Percentiles rank a stretch among this genome's conserved stretches.
Conservation (phyloP, 208 protist species). For the Zelonia costaricensis region DNA sequence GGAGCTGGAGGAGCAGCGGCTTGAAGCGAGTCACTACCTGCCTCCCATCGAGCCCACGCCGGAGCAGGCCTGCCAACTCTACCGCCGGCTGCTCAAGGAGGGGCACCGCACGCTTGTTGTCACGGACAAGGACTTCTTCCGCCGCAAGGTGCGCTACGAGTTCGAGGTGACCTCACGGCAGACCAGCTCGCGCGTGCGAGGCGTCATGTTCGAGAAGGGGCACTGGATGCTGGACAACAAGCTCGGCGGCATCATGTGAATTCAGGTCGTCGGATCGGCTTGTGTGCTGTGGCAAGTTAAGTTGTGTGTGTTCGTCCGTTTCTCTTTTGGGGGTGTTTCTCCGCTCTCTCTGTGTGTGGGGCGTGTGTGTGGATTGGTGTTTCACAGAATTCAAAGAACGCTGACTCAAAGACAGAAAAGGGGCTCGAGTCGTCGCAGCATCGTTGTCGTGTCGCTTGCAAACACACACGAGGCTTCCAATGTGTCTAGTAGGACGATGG, state of each 20-base stretch:
- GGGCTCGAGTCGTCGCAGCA: too few species aligned
- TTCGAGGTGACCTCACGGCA: constrained; percentile 87
- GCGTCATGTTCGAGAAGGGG: constrained; percentile 92
- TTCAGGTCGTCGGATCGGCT: too few species aligned
- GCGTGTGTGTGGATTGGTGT: too few species aligned
- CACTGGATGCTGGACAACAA: constrained; percentile 80
- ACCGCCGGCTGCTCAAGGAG: constrained; percentile 71
- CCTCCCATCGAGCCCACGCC: constrained; percentile 79
- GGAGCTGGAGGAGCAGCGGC: constrained; percentile 61
- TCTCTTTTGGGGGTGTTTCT: too few species aligned
- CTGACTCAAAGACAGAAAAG: too few species aligned
- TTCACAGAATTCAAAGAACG: too few species aligned
- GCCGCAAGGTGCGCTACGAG: constrained; percentile 75
- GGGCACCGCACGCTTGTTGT: constrained; percentile 48
- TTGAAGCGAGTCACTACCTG: constrained; percentile 46
- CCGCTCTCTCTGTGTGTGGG: too few species aligned
- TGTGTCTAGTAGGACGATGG: too few species aligned
- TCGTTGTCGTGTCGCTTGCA: too few species aligned
- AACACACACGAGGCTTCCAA: too few species aligned
- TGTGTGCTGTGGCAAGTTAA: too few species aligned
- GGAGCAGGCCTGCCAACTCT: constrained; percentile 58
- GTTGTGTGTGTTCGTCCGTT: too few species aligned
- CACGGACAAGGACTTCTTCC: constrained; percentile 78
- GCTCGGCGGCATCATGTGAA: constrained; percentile 82
- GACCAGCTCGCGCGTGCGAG: constrained; percentile 84